Conservation (phyloP, 2,329 filamentous ascomycete genomes). For the Phaeosphaeriaceae sp. region DNA sequence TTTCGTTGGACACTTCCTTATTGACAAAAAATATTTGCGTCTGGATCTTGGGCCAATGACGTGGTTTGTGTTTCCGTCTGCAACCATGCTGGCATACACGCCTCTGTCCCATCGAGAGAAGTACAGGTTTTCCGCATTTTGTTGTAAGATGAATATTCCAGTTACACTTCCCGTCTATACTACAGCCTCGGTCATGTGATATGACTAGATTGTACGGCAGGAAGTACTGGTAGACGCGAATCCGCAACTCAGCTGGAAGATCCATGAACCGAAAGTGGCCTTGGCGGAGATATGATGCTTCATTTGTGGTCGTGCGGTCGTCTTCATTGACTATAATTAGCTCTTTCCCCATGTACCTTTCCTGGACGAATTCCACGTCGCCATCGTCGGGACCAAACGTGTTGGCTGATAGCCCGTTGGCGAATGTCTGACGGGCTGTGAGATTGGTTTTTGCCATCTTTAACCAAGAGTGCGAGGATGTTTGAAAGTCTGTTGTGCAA, state of each 20-base stretch:
- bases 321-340: neutral
- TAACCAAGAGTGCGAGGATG: too few species aligned
- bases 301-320: neutral
- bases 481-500: too few species aligned
- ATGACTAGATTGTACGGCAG: slow-evolving; percentile 14
- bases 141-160: neutral
- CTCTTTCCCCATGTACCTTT: slow-evolving; percentile 3
- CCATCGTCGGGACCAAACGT: neutral
- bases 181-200: neutral
- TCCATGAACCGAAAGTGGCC: slow-evolving; percentile 19
- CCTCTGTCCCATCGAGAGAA: neutral
- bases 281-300: neutral
- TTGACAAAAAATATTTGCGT: slow-evolving; percentile 22
- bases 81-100: too few species aligned
- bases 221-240: slow-evolving; percentile 16
- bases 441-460: neutral
- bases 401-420: neutral
- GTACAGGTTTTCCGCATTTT: neutral
- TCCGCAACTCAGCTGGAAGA: slow-evolving; percentile 24
- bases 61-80: neutral
- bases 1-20: slow-evolving; percentile 23
- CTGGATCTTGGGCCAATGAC: neutral
- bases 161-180: neutral
- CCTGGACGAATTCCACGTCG: slow-evolving; percentile 3
- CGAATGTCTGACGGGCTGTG: neutral